These are phyloP conservation scores for Calocera cornea DNA, from an alignment of 768 basidiomycete species.

Conservation along the genomic window DNA sequence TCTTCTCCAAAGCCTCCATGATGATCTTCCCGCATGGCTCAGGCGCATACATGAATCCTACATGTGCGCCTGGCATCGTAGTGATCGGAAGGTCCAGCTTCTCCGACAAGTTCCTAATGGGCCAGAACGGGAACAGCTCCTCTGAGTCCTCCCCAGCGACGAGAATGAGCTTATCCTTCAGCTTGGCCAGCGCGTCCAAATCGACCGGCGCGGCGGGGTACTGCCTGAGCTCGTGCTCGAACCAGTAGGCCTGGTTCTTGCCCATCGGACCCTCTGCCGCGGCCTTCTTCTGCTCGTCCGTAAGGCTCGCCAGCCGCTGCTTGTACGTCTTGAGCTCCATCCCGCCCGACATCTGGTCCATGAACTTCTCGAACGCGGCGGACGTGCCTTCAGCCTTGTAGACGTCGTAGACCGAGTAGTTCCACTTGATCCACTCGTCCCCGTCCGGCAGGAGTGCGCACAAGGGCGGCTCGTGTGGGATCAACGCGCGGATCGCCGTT, in stretches of 20 bases:
- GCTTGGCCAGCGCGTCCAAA: neutral
- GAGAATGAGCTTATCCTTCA: neutral
- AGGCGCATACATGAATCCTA: neutral
- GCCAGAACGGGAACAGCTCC: neutral
- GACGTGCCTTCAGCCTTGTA: neutral
- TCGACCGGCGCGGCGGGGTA: neutral
- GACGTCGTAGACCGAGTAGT: neutral
- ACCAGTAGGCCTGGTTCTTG: neutral
- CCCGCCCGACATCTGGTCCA: neutral
- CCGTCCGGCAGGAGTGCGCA: neutral
- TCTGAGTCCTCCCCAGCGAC: neutral
- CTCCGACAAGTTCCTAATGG: neutral
- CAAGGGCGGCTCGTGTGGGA: neutral
- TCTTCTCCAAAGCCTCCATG: neutral
- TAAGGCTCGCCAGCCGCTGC: neutral
- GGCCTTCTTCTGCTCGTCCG: neutral
- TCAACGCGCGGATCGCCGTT: neutral
- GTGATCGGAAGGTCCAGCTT: neutral
- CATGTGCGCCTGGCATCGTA: neutral
- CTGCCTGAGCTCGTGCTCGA: conserved; percentile 3
- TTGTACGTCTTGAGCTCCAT: neutral
- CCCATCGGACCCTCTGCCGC: neutral
- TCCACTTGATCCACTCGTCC: neutral
- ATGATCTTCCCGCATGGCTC: neutral
- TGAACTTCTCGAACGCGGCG: neutral